Percentiles rank a stretch among this genome's conserved stretches.
phyloP scores from a whole-genome alignment of 345 rosid genomes.

The Tarenaya hassleriana region DNA sequence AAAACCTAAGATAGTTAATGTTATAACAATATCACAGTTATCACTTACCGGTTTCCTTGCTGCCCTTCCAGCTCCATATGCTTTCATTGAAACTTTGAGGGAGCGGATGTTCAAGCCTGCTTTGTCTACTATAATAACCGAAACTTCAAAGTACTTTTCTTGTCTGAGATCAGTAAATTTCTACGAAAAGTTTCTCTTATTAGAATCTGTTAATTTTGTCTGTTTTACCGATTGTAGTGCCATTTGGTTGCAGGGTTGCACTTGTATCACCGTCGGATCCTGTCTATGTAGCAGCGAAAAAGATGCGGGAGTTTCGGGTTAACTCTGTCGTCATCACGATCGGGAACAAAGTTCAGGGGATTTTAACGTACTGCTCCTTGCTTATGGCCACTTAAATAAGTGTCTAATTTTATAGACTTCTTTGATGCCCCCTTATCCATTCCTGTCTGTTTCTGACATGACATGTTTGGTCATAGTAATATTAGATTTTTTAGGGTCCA shows the following conservation, averaged over 20 bases:
- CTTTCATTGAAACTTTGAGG: constrained; percentile 88
- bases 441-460: background rate
- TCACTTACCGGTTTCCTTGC: background rate
- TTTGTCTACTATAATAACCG: constrained; percentile 74
- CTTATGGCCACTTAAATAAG: background rate
- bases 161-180: background rate
- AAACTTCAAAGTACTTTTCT: constrained; percentile 52
- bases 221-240: background rate
- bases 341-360: constrained; percentile 75
- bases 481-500: background rate
- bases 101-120: constrained; percentile 97
- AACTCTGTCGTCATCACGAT: constrained; percentile 63
- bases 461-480: background rate
- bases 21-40: no score
- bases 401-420: background rate
- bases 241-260: constrained; percentile 47
- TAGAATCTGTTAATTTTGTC: background rate
- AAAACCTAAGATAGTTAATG: no score
- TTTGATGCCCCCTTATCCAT: background rate
- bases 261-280: constrained; percentile 76
- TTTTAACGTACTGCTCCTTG: constrained; percentile 60
- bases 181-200: background rate
- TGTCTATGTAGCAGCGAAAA: constrained; percentile 79
- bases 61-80: constrained; percentile 57
- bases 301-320: constrained; percentile 71